Evolutionary conservation across 2,329 filamentous ascomycete species (phyloP), one percentile per base, ranked within the genome.

Genomic region (Cladorrhinum sp.): DNA sequence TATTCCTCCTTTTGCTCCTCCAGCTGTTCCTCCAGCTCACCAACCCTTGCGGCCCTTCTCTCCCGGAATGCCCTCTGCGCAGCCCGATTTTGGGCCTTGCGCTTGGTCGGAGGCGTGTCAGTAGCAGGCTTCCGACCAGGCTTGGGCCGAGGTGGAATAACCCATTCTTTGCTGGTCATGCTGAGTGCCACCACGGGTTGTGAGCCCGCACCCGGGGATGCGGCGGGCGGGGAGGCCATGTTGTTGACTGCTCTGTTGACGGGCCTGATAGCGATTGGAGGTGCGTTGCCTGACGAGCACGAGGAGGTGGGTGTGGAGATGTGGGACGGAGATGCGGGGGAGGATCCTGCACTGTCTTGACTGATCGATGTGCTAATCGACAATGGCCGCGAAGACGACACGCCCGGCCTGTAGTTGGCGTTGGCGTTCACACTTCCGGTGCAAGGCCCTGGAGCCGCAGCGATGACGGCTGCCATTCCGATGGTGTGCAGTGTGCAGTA

Each of bases 71-170:
- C 91, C 61, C 94, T 82, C 77, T 98, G 94, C 2, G 94, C 94
- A 52, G 91, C 90, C 62, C 95, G 85, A 74, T 98, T 98, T 77
- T 98, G 95, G 1, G 91, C 90, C 79, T 97, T 96, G 66, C 95
- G 86, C 78, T 96, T 96, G 49, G 92, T 96, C 1, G 91, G 90
- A 14, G 93, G 92, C 57, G 93, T 96, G 72, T 97, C 93, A 36
- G 91, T 96, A 52, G 92, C 91, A 2, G 94, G 93, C 81, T 98
- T 98, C 68, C 94, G 87, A 54, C 94, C 94, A 21, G 95, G 94
- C 80, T 93, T 94, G 52, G 91, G 91, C 63, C 91, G 84, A 26
- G 91, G 91, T 23, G 91, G 91, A 50, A 95, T 87, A 23, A 94
- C 83, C 91, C 91, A 95, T 85, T 94, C 89, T 74, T 88, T 93